A percentile compares a stretch with the other conserved stretches of the same genome.
Conservation (phyloP, 1,284 basidiomycete species). For the Albatrellus sp. region DNA sequence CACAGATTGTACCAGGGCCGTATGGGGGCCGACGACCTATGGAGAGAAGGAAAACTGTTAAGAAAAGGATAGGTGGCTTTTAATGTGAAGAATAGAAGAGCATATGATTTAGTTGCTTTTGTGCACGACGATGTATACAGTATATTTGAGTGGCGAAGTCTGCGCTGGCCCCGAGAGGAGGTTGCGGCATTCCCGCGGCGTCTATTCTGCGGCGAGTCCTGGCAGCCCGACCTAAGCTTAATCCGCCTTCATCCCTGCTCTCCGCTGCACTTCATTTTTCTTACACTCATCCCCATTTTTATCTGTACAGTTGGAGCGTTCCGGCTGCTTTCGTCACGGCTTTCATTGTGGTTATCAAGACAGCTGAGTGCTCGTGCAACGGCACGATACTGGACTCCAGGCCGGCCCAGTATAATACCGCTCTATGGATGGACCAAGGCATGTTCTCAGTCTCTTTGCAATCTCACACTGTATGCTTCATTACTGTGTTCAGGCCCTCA, state of each 20-base stretch:
- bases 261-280: neutral
- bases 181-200: neutral
- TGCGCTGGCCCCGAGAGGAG: neutral
- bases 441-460: slow-evolving; percentile 6
- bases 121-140: neutral
- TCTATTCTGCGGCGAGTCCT: neutral
- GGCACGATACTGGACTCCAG: slow-evolving; percentile 48
- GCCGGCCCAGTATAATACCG: slow-evolving; percentile 38
- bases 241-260: neutral
- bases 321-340: neutral
- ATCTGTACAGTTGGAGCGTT: neutral
- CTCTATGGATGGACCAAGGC: slow-evolving; percentile 77
- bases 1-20: slow-evolving; percentile 60
- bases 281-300: neutral
- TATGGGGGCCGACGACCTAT: slow-evolving; percentile 47
- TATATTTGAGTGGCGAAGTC: too few relatives aligned
- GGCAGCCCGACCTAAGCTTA: too few relatives aligned
- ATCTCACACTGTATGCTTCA: slow-evolving; percentile 6
- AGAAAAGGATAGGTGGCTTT: slow-evolving; percentile 69
- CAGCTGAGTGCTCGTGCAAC: slow-evolving; percentile 28
- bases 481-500: slow-evolving; percentile 29
- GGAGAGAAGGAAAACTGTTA: slow-evolving; percentile 44
- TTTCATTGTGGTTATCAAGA: slow-evolving; percentile 1
- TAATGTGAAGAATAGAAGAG: slow-evolving; percentile 26
- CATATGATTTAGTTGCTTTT: neutral